A percentile compares a stretch with the other conserved stretches of the same genome.
phyloP scores from a whole-genome alignment of 495 filamentous ascomycete genomes.

The Trichoderma reesei region DNA sequence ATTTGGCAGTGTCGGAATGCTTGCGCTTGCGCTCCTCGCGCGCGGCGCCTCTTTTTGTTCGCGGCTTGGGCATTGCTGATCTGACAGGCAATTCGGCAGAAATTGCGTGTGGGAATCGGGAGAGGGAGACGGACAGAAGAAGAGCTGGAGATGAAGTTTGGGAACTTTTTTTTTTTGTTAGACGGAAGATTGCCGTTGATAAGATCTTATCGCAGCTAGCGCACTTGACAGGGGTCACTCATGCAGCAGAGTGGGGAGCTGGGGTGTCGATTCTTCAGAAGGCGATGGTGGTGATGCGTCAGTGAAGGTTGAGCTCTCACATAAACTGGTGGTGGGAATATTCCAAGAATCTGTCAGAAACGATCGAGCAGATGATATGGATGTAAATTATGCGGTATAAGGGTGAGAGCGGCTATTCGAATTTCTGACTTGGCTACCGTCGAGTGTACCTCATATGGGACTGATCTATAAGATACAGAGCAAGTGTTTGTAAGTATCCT shows the following conservation, averaged over 20 bases:
- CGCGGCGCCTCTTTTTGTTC: conserved; percentile 24
- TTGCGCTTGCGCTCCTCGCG: conserved; percentile 27
- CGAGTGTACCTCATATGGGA: too few species aligned
- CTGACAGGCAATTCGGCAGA: not conserved
- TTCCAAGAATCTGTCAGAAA: too few species aligned
- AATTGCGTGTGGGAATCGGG: not conserved
- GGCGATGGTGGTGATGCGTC: too few species aligned
- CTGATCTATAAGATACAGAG: too few species aligned
- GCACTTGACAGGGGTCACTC: not conserved
- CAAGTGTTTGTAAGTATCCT: too few species aligned
- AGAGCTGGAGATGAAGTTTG: not conserved
- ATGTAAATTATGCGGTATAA: too few species aligned
- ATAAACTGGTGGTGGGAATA: too few species aligned
- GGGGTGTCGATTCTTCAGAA: not conserved
- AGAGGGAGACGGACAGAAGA: too few species aligned
- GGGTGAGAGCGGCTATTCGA: too few species aligned
- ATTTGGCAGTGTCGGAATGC: conserved; percentile 23
- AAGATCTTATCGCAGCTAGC: conserved; percentile 6
- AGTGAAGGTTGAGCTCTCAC: too few species aligned
- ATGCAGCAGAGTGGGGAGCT: not conserved
- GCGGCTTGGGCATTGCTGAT: conserved; percentile 9
- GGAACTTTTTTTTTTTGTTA: conserved; percentile 1
- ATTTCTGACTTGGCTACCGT: too few species aligned
- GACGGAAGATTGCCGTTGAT: not conserved
- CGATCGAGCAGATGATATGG: too few species aligned